A percentile compares a stretch with the other conserved stretches of the same genome.
Evolutionary conservation across 2,329 filamentous ascomycete genomes (phyloP).

Genomic region (Pyrenophora graminea): DNA sequence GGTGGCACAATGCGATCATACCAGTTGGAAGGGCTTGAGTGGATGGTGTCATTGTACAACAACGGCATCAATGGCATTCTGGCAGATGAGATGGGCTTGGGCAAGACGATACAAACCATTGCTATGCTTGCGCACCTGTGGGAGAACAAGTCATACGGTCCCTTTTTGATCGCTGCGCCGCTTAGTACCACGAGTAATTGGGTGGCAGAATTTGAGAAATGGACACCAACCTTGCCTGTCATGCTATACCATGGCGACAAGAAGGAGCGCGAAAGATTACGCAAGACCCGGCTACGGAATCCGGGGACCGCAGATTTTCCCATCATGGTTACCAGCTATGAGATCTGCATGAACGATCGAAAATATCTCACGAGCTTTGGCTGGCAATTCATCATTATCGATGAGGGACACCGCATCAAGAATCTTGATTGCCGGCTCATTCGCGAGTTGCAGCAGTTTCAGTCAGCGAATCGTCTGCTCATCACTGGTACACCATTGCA

Average conservation of each 20-base stretch:
- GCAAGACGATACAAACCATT: slow-evolving; percentile 91
- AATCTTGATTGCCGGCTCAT: slow-evolving; percentile 94
- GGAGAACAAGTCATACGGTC: slow-evolving; percentile 84
- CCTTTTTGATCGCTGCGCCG: slow-evolving; percentile 87
- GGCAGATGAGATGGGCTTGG: slow-evolving; percentile 92
- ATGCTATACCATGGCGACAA: slow-evolving; percentile 89
- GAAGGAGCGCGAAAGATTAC: slow-evolving; percentile 74
- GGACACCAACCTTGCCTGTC: slow-evolving; percentile 86
- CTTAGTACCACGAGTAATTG: slow-evolving; percentile 93
- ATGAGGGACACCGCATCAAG: slow-evolving; percentile 96
- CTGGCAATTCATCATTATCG: slow-evolving; percentile 98
- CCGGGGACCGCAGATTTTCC: slow-evolving; percentile 77
- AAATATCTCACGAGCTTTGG: slow-evolving; percentile 80
- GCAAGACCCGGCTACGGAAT: slow-evolving; percentile 70
- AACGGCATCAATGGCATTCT: slow-evolving; percentile 91
- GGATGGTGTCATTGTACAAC: slow-evolving; percentile 82
- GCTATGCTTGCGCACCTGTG: slow-evolving; percentile 83
- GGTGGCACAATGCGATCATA: slow-evolving; percentile 93
- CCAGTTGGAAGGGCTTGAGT: slow-evolving; percentile 90
- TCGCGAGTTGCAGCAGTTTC: slow-evolving; percentile 83
- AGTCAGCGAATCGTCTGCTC: slow-evolving; percentile 84
- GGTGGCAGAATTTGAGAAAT: slow-evolving; percentile 90
- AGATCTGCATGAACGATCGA: slow-evolving; percentile 91
- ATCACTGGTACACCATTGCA: slow-evolving; percentile 95
- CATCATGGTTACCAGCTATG: slow-evolving; percentile 91